Base-by-base conservation (phyloP, 257 asterid genomes). In the Solanum chmielewskii region DNA sequence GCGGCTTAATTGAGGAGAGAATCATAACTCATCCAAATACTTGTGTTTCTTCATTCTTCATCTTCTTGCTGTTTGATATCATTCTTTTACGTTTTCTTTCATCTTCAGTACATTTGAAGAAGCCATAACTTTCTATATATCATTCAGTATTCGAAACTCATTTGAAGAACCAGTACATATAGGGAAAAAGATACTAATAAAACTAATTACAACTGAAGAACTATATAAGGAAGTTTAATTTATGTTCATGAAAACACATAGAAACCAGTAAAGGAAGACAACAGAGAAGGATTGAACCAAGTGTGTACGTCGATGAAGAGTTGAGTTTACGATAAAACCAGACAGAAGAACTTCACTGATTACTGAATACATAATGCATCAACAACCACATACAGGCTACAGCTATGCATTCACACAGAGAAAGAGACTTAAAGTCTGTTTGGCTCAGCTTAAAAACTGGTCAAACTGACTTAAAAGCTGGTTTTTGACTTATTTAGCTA, bases 181-280 rank as follows among this genome's bases (percentile, higher is more conserved):
- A 33, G 25, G 29, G 3, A 2, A 73, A 37, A 5, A 35, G n/a
- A 35, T 7, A 49, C 59, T 6, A 14, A 68, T 6, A 14, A 68
- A 27, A 66, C 7, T 16, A 33, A 33, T 33, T 16, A 12, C 6
- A 77, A 4, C n/a, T 42, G n/a, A 77, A 44, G 39, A 18, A 52
- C 25, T 59, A 8, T 16, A 18, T 3, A 29, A 2, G 23, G 62
- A 52, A 52, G 62, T 52, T 52, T 2, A 52, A 56, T 27, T 16
- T 25, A 8, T 37, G 4, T 37, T 91, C 90, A 90, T 68, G 93
- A 93, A 75, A 92, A 92, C 86, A 86, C 88, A 25, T 93, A 91
- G 81, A 92, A 92, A 93, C 95, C 94, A 92, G 52, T 90, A 92
- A 82, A 93, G 93, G 90, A 93, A 93, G 62, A 15, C 41, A 1